These are phyloP conservation scores for Pythium aquatile DNA, from an alignment of 352 stramenopile genomes.

Conservation along the genomic window DNA sequence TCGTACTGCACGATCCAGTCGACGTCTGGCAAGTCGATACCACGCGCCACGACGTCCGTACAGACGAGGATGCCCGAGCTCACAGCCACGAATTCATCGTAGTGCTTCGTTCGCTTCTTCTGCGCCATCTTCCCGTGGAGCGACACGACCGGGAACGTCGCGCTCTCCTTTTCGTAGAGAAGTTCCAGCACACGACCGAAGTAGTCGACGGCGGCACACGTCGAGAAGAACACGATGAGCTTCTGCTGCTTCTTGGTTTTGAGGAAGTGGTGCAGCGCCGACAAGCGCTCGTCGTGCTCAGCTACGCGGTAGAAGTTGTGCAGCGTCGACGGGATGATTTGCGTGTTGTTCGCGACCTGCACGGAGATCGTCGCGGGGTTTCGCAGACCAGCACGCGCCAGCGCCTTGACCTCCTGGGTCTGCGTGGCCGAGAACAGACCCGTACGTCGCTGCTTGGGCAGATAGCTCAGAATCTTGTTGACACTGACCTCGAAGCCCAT, in stretches of 20 bases:
- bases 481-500: conserved; percentile 97
- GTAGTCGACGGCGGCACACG: conserved; percentile 98
- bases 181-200: conserved; percentile 91
- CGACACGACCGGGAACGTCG: conserved; percentile 50
- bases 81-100: conserved; percentile 64
- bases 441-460: conserved; percentile 98
- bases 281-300: conserved; percentile 93
- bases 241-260: conserved; percentile 84
- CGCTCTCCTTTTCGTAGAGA: conserved; percentile 43
- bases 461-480: conserved; percentile 92
- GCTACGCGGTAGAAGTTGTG: conserved; percentile 96
- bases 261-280: conserved; percentile 92
- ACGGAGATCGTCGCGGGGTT: conserved; percentile 99
- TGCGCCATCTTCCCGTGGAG: conserved; percentile 95
- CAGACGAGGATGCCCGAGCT: conserved; percentile 92
- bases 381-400: conserved; percentile 94
- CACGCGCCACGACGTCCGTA: conserved; percentile 98
- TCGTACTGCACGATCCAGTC: conserved; percentile 99
- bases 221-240: conserved; percentile 99
- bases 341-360: conserved; percentile 89
- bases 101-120: conserved; percentile 86
- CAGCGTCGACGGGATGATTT: conserved; percentile 71
- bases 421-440: conserved; percentile 91
- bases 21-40: conserved; percentile 98
- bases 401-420: conserved; percentile 94